These are phyloP conservation scores for Corymbia maculata DNA, from an alignment of 345 rosid species.

Conservation along the genomic window DNA sequence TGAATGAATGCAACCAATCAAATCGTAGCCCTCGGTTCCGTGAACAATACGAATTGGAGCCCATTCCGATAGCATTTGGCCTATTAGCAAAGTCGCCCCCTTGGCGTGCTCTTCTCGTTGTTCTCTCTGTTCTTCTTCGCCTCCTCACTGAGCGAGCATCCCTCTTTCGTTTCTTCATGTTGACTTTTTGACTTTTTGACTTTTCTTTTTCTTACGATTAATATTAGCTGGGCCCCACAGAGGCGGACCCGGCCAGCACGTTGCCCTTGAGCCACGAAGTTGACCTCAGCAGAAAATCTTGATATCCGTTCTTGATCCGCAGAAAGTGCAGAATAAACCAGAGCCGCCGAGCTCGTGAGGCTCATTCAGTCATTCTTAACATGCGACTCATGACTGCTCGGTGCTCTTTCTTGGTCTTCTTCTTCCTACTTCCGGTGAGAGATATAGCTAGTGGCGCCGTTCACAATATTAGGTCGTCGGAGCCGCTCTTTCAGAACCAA, in stretches of 20 bases:
- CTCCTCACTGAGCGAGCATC: no score
- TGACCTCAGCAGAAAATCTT: neutral
- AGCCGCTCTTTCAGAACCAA: neutral
- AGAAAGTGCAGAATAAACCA: constrained; percentile 3
- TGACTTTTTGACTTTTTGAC: neutral
- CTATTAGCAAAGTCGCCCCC: no score
- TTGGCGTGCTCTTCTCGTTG: no score
- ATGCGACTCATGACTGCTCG: neutral
- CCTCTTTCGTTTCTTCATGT: no score
- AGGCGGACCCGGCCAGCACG: neutral
- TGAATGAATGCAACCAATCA: no score
- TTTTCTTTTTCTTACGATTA: no score
- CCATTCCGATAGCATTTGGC: no score
- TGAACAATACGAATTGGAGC: no score
- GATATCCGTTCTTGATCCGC: neutral
- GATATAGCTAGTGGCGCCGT: neutral
- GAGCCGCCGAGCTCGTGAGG: neutral
- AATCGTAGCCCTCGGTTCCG: no score
- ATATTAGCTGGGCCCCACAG: neutral
- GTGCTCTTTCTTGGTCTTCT: neutral
- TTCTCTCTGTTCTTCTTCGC: no score
- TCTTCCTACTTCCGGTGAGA: neutral
- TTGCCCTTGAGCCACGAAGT: neutral
- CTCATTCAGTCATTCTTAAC: neutral
- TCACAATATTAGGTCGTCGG: neutral